Evolutionary conservation across 106 monocot genomes (phyloP), one percentile per base, ranked within the genome.

Genomic region (Allium sativum): DNA sequence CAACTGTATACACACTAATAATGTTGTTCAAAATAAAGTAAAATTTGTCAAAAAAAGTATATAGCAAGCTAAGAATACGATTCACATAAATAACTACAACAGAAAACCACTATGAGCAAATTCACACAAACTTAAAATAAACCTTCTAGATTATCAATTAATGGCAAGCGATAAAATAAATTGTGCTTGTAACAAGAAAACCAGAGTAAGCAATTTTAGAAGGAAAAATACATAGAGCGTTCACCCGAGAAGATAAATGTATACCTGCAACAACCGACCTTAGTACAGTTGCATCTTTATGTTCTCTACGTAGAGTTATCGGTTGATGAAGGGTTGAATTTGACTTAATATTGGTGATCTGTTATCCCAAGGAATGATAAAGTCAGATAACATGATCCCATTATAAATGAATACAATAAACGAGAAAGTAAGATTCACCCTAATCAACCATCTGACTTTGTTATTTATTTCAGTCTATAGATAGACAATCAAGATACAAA

Each of bases 401-500:
- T 43, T 61, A 56, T 55, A 71, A 77, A 67, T 44, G 72, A 72
- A 52, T 16, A 65, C 52, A 73, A 70, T 48, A 74, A 80, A 76
- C 68, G 68, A 86, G 75, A 58, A 78, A 44, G 73, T 44, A 73
- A 76, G 56, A 64, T 65, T 75, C 75, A 74, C 66, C 58, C 74
- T 61, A 69, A 31, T 75, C 72, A 62, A 88, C 93, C 88, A 82
- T 88, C 54, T 61, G 66, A 48, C 63, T 19, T 20, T 64, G 78
- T 70, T 50, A 47, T 58, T 81, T 72, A 71, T 67, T 19, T 16
- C 31, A 31, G 31, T 31, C 31, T 31, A 31, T 31, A 31, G 31
- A 31, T 31, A 31, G 31, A 1, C 31, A 31, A 31, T 31, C 31
- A 31, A 31, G 5, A 31, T 31, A 31, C 31, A 31, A 31, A 31